Base-by-base conservation (phyloP, 345 rosid species). In the Gossypium thurberi region DNA sequence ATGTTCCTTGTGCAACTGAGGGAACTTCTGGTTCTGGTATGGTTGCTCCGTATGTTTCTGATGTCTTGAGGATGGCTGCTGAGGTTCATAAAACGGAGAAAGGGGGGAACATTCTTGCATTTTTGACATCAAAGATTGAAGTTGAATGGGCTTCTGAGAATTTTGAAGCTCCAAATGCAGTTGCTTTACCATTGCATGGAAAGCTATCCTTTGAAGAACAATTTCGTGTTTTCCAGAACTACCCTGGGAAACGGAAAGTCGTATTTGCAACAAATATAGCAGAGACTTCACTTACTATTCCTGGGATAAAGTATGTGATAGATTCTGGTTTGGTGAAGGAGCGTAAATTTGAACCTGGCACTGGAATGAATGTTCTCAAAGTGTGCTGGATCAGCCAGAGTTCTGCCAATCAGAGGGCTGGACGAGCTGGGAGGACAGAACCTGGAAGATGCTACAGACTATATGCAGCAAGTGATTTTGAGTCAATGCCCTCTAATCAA, bases 361-460 rank as follows among this genome's bases (percentile, higher is more conserved):
- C 89, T 52, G 97, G 98, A 57, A 92, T 92, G 95, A 90, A 84
- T 78, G 86, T 94, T 81, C 97, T 92, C 71, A 86, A 78, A 76
- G 92, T 94, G 56, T 77, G 95, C 80, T 64, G 77, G 78, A 79
- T 88, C 70, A 90, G 97, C 81, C 84, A 88, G 81, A 90, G 98
- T 80, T 94, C 97, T 69, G 97, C 97, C 60, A 83, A 78, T 46
- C 97, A 94, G 73, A 84, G 98, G 60, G 95, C 97, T 83, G 98
- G 97, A 76, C 98, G 97, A 81, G 98, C 98, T 61, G 98, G 97
- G 69, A 89, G 98, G 86, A 92, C 91, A 23, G 95, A 85, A 76
- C 90, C 95, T 20, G 98, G 98, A 58, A 83, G 72, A 75, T 94
- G 97, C 86, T 94, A 85, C 74, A 84, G 98, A 75, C 89, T 94